Evolutionary conservation across 192 early-diverging fungal genomes (phyloP), one percentile per base, ranked within the genome.

Genomic region (Allomyces macrogynus): DNA sequence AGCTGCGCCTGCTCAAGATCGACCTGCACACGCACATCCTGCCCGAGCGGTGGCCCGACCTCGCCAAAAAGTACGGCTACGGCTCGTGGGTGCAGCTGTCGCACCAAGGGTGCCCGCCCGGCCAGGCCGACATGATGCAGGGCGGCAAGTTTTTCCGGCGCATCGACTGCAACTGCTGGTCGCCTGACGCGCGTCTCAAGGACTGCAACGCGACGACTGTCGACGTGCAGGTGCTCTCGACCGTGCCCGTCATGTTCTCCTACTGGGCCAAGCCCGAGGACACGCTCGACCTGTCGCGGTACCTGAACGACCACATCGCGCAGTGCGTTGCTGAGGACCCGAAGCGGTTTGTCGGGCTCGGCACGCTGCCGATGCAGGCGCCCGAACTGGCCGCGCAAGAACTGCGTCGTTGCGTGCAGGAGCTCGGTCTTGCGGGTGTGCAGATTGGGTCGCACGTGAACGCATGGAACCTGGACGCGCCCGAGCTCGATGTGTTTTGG

Each of bases 81-180:
- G 77, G 77, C 23, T 65, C 69, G 23, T 76, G 78, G 77, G 71
- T 77, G 25, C 71, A 75, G 60, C 64, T 78, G 60, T 70, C 74
- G 60, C 76, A 77, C 18, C 43, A 22, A 10, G 49, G 49, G 9
- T 57, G 57, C 43, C 16, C 25, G 61, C 62, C 68, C 77, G 81
- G 77, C 42, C 78, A 81, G 65, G 79, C 81, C 61, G 68, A 74
- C 69, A 86, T 86, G 84, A 74, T 81, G 76, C 70, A 84, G 63
- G 78, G 86, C 67, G 84, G 83, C 20, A 86, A 85, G 69, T 79
- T 76, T 69, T 86, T 86, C 66, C 68, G 84, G 23, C 78, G 75
- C 23, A 77, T 86, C 62, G 75, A 78, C 66, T 85, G 83, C 73
- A 86, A 86, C 75, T 86, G 84, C 70, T 86, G 83, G 81, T 73